Evolutionary conservation across 768 basidiomycete genomes (phyloP).

Genomic region (Podaxis pistillaris): DNA sequence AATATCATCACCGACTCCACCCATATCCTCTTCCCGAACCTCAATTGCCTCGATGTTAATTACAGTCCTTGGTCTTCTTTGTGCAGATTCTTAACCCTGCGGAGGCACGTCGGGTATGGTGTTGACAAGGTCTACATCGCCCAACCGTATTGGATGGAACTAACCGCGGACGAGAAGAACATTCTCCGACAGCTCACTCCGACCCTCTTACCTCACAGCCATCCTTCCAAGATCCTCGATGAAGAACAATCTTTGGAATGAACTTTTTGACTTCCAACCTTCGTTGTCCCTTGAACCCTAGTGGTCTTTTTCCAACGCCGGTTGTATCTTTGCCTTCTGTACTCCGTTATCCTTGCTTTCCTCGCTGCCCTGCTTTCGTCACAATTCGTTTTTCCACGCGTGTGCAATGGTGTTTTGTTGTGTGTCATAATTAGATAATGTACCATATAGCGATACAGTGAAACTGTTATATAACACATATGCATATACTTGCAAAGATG

Average conservation of each 20-base stretch:
- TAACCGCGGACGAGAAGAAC: not conserved
- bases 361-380: slow-evolving; percentile 8
- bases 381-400: not conserved
- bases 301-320: not conserved
- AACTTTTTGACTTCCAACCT: not conserved
- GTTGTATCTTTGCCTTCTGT: not conserved
- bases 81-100: slow-evolving; percentile 9
- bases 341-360: slow-evolving; percentile 2
- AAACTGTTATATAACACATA: slow-evolving; percentile 10
- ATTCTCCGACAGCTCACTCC: slow-evolving; percentile 8
- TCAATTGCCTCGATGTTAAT: slow-evolving; percentile 12
- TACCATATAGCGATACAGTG: slow-evolving; percentile 11
- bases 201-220: slow-evolving; percentile 10
- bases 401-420: slow-evolving; percentile 4
- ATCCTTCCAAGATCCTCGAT: slow-evolving; percentile 12
- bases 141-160: slow-evolving; percentile 10
- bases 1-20: slow-evolving; percentile 3
- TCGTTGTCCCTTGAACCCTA: not conserved
- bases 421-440: slow-evolving; percentile 13
- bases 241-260: slow-evolving; percentile 11
- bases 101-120: slow-evolving; percentile 11
- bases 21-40: slow-evolving; percentile 12
- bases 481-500: slow-evolving; percentile 1
- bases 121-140: slow-evolving; percentile 12
- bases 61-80: slow-evolving; percentile 5